Conservation (phyloP, 2,329 filamentous ascomycete species). For the Paecilomyces sp. region DNA sequence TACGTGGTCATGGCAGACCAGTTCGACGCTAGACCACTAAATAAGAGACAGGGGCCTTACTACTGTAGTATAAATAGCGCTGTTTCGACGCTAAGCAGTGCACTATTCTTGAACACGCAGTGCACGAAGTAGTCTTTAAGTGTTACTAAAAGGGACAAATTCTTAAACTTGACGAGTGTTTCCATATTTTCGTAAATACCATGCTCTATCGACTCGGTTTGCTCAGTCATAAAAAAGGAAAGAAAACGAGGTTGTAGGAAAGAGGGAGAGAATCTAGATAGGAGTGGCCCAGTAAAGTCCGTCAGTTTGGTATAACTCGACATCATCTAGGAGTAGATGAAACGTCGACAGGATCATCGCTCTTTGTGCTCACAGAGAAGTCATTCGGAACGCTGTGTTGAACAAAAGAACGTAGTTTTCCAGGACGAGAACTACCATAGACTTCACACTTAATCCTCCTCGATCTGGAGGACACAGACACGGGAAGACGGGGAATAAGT, state of each 20-base stretch:
- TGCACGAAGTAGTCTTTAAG: neutral
- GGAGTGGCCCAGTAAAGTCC: neutral
- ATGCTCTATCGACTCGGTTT: neutral
- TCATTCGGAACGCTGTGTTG: conserved; percentile 14
- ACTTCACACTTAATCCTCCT: conserved; percentile 19
- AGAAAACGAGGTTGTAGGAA: neutral
- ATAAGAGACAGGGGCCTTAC: too few relatives aligned
- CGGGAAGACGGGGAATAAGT: conserved; percentile 9
- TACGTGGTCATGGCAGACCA: too few relatives aligned
- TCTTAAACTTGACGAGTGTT: neutral
- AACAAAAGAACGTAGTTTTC: conserved; percentile 16
- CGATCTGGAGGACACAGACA: conserved; percentile 16
- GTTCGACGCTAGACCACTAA: too few relatives aligned
- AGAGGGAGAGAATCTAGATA: neutral
- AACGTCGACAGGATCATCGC: neutral
- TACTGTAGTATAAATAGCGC: too few relatives aligned
- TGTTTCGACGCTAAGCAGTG: too few relatives aligned
- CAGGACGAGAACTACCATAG: conserved; percentile 15
- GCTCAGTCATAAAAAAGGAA: neutral
- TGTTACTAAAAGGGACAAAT: neutral
- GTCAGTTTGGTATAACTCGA: neutral
- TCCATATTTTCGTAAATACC: neutral
- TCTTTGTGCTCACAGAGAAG: conserved; percentile 9
- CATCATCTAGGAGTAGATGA: conserved; percentile 25
- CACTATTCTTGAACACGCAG: neutral